phyloP scores from a whole-genome alignment of 208 protist species.

The Borovskyia barvae region DNA sequence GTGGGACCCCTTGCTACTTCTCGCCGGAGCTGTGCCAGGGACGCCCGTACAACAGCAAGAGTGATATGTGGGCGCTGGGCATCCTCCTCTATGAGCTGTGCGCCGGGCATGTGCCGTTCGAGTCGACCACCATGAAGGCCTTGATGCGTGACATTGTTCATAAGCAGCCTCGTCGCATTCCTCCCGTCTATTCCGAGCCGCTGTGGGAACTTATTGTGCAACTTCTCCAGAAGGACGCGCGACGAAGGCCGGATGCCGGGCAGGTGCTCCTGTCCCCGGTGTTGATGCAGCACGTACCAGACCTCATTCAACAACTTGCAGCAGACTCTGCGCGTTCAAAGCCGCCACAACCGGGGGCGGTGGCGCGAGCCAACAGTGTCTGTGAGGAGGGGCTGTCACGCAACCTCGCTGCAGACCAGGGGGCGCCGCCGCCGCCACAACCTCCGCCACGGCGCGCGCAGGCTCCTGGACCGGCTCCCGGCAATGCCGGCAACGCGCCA shows the following conservation, averaged over 20 bases:
- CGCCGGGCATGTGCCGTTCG: constrained; percentile 74
- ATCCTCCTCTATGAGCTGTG: constrained; percentile 90
- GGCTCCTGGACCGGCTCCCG: too few species aligned
- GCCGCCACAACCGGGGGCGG: not conserved
- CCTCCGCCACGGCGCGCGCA: too few species aligned
- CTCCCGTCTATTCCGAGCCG: constrained; percentile 56
- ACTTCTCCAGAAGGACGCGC: constrained; percentile 83
- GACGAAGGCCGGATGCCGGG: constrained; percentile 73
- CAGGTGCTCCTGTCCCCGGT: constrained; percentile 71
- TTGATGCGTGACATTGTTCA: constrained; percentile 87
- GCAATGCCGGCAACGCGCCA: not conserved
- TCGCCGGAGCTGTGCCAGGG: constrained; percentile 92
- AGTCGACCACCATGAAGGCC: constrained; percentile 78
- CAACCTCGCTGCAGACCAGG: not conserved
- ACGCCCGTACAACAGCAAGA: constrained; percentile 93
- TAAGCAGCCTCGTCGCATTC: constrained; percentile 72
- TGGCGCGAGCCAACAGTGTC: not conserved
- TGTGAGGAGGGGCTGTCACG: too few species aligned
- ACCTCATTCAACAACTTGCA: constrained; percentile 61
- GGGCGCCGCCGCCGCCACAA: not conserved
- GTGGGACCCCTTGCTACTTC: constrained; percentile 96
- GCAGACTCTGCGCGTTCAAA: constrained; percentile 1
- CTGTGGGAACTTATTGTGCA: constrained; percentile 71
- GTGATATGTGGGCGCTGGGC: constrained; percentile 91
- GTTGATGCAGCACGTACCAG: constrained; percentile 63